phyloP scores from a whole-genome alignment of 2,329 filamentous ascomycete genomes.

The Colletotrichum liaoningense region DNA sequence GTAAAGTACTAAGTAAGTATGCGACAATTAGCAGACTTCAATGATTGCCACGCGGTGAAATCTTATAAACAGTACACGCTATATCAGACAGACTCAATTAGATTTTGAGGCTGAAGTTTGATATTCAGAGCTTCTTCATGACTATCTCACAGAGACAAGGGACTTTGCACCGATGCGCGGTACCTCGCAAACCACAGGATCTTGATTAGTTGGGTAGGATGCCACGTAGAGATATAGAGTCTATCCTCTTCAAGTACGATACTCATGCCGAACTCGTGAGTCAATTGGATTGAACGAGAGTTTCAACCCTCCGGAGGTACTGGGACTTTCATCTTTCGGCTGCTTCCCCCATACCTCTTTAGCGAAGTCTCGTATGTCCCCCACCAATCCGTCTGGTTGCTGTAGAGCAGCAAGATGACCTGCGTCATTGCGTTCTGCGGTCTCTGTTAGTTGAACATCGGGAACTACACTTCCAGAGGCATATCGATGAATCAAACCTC shows the following conservation, averaged over 20 bases:
- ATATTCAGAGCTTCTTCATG: not conserved
- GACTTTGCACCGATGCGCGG: not conserved
- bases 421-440: slow-evolving; percentile 34
- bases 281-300: not conserved
- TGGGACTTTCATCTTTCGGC: not conserved
- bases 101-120: not conserved
- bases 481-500: slow-evolving; percentile 7
- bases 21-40: no score
- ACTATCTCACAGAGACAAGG: not conserved
- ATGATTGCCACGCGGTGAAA: not conserved
- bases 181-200: not conserved
- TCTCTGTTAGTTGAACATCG: not conserved
- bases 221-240: not conserved
- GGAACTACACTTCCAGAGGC: not conserved
- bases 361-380: slow-evolving; percentile 24
- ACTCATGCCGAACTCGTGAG: not conserved
- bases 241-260: not conserved
- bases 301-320: not conserved
- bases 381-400: slow-evolving; percentile 15
- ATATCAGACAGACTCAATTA: not conserved
- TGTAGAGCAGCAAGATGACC: slow-evolving; percentile 39
- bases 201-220: not conserved
- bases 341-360: not conserved
- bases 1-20: no score
- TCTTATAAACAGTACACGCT: not conserved